These are phyloP conservation scores for Geotrichum fermentans DNA, from an alignment of 1,139 yeast species.

Conservation along the genomic window DNA sequence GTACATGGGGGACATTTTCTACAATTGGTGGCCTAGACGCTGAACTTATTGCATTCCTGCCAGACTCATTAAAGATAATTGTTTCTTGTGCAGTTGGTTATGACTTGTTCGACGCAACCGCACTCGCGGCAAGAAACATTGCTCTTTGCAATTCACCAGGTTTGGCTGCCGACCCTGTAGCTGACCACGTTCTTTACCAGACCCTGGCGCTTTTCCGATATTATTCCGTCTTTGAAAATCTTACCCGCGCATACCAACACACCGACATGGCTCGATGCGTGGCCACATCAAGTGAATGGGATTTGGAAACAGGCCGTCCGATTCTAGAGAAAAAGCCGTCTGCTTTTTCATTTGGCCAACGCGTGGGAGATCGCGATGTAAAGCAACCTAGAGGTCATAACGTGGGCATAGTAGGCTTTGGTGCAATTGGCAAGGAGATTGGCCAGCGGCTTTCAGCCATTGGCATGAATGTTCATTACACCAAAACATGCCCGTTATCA, in stretches of 20 bases:
- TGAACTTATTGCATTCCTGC: slow-evolving; percentile 49
- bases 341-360: slow-evolving; percentile 38
- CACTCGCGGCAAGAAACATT: slow-evolving; percentile 44
- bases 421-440: slow-evolving; percentile 65
- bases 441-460: slow-evolving; percentile 53
- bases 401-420: slow-evolving; percentile 72
- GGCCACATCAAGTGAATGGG: slow-evolving; percentile 23
- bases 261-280: slow-evolving; percentile 43
- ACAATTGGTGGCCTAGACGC: slow-evolving; percentile 29
- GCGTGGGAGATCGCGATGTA: slow-evolving; percentile 47
- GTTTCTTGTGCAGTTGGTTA: slow-evolving; percentile 69
- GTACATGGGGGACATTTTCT: slow-evolving; percentile 27
- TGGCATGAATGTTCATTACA: slow-evolving; percentile 65
- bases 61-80: slow-evolving; percentile 50
- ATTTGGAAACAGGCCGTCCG: slow-evolving; percentile 31
- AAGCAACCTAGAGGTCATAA: slow-evolving; percentile 47
- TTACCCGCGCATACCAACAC: slow-evolving; percentile 40
- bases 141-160: slow-evolving; percentile 53
- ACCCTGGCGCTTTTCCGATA: slow-evolving; percentile 59
- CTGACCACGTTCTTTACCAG: slow-evolving; percentile 63
- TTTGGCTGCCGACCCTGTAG: slow-evolving; percentile 65
- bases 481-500: slow-evolving; percentile 51
- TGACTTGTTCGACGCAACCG: slow-evolving; percentile 53
- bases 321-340: slow-evolving; percentile 36
- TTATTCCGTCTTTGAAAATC: slow-evolving; percentile 48